Evolutionary conservation across 140 eudicot genomes (phyloP).

Genomic region (Oenanthe javanica): DNA sequence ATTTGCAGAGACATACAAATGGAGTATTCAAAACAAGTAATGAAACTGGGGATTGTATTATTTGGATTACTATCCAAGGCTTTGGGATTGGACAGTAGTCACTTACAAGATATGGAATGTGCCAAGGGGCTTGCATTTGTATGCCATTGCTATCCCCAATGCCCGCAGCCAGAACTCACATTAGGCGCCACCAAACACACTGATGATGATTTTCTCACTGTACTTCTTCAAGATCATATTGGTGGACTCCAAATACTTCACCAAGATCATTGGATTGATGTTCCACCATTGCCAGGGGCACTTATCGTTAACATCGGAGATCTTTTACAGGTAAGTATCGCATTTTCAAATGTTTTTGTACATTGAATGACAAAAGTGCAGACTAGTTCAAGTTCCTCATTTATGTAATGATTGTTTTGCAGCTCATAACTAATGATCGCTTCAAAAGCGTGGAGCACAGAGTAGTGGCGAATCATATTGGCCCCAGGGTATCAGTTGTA

Average conservation of each 20-base stretch:
- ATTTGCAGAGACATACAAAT: conserved; percentile 29
- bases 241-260: conserved; percentile 45
- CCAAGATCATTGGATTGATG: conserved; percentile 37
- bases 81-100: conserved; percentile 27
- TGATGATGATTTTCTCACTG: conserved; percentile 30
- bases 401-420: not conserved
- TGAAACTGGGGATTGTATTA: conserved; percentile 18
- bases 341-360: not conserved
- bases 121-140: conserved; percentile 14
- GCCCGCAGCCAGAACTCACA: conserved; percentile 40
- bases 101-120: conserved; percentile 33
- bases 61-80: conserved; percentile 36
- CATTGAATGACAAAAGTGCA: not conserved
- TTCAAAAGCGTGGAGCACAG: conserved; percentile 38
- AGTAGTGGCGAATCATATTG: conserved; percentile 22
- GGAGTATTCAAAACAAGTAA: conserved; percentile 25
- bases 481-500: conserved; percentile 31
- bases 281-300: conserved; percentile 35
- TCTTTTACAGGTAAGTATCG: conserved; percentile 41
- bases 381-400: not conserved
- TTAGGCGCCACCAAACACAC: conserved; percentile 27
- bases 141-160: conserved; percentile 36
- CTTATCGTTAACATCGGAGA: conserved; percentile 37
- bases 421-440: conserved; percentile 40
- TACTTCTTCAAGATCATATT: conserved; percentile 37